Base-by-base conservation (phyloP, 169 alveolate species). In the Eimeria necatrix region DNA sequence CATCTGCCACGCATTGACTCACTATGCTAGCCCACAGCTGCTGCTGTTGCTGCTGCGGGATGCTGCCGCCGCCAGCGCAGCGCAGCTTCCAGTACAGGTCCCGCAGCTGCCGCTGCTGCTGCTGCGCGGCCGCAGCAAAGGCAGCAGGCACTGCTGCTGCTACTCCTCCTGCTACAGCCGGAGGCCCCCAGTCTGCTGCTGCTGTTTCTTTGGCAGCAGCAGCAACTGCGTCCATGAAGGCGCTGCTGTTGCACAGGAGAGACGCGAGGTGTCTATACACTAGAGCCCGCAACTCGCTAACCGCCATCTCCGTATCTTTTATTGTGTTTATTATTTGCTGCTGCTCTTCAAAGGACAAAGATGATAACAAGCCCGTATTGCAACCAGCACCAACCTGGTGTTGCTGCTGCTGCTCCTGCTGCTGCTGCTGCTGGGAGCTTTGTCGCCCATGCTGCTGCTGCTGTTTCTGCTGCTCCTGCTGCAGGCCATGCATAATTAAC, bases 11-110 rank as follows among this genome's bases (percentile, higher is more conserved):
- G 49, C 48, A 32, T 10, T 71, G 93, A 48, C 64, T 64, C 53
- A 14, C 20, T n/a, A 86, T 24, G 9, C 52, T 22, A 41, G 51
- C 20, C 93, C 93, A 68, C 18, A 86, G 12, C 49, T n/a, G 49
- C 56, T n/a, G 80, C 93, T 64, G 93, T 64, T 49, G 18, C 14
- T 6, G 32, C 24, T 32, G 41, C 4, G 85, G 41, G 70, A 86
- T 86, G 81, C 60, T 64, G 81, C 93, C 93, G 70, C 93, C 68
- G 0, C 85, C 93, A n/a, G 93, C 93, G 22, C 84, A 86, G 53
- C 93, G 93, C 64, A 86, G 60, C 93, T 48, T 61, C 93, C 93
- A 49, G 68, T 18, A 41, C 46, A 86, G 32, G 70, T 86, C 93
- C 32, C 53, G 71, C 84, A 86, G 53, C 83, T 32, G 71, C 64